Percentiles rank a stretch among this genome's conserved stretches.
Conservation (phyloP, 2,329 filamentous ascomycete species). For the Arachnomyces sp. region DNA sequence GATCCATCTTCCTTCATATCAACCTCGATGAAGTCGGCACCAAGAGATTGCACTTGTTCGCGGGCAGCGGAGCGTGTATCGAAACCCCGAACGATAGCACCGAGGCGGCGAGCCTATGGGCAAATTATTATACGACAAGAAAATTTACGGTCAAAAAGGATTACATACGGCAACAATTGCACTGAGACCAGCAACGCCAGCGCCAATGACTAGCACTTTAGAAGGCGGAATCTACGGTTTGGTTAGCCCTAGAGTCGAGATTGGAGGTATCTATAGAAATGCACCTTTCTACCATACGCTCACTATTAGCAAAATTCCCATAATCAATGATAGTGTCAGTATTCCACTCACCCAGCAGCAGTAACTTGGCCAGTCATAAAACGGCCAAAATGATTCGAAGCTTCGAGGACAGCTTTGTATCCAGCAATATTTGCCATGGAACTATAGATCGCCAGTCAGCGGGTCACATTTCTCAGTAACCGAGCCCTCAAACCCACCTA, state of each 20-base stretch:
- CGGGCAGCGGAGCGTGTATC: conserved; percentile 82
- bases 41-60: conserved; percentile 83
- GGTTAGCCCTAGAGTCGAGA: conserved; percentile 5
- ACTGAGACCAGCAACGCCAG: conserved; percentile 78
- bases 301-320: conserved; percentile 17
- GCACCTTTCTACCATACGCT: conserved; percentile 12
- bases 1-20: conserved; percentile 76
- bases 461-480: background rate
- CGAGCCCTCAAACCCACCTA: background rate
- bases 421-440: conserved; percentile 94
- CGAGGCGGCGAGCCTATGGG: conserved; percentile 62
- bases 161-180: conserved; percentile 64
- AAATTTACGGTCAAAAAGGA: background rate
- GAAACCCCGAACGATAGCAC: conserved; percentile 82
- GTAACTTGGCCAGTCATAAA: conserved; percentile 87
- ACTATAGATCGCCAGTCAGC: conserved; percentile 34
- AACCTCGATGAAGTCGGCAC: conserved; percentile 84
- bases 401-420: conserved; percentile 85
- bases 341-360: conserved; percentile 56
- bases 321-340: background rate
- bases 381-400: conserved; percentile 79
- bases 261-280: background rate
- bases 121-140: conserved; percentile 8
- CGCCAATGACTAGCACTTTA: conserved; percentile 84
- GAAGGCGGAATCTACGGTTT: conserved; percentile 61